phyloP scores from a whole-genome alignment of 768 basidiomycete genomes.

The Cyclocybe cylindracea region DNA sequence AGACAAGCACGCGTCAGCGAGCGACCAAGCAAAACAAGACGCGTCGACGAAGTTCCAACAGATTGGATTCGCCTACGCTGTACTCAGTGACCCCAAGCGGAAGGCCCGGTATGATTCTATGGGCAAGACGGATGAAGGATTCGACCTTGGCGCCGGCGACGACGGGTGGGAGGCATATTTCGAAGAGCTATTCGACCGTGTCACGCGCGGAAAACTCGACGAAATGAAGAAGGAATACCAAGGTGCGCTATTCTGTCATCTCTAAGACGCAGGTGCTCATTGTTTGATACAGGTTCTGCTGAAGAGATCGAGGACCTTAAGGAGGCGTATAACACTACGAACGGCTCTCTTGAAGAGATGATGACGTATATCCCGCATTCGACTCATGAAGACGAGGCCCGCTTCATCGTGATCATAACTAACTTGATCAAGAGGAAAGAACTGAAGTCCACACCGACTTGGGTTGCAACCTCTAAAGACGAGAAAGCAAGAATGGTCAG shows the following conservation, averaged over 20 bases:
- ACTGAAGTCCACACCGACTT: slow-evolving; percentile 55
- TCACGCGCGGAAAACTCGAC: slow-evolving; percentile 84
- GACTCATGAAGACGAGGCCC: slow-evolving; percentile 79
- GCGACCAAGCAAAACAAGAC: slow-evolving; percentile 60
- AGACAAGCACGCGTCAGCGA: slow-evolving; percentile 77
- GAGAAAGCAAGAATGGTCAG: slow-evolving; percentile 76
- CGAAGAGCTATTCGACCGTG: slow-evolving; percentile 82
- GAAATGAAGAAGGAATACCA: slow-evolving; percentile 96
- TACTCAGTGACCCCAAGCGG: slow-evolving; percentile 77
- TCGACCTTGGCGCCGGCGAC: slow-evolving; percentile 69
- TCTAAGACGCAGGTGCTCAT: no score
- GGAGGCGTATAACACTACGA: slow-evolving; percentile 65
- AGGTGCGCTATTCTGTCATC: slow-evolving; percentile 44
- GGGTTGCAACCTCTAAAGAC: slow-evolving; percentile 76
- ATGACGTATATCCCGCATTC: slow-evolving; percentile 88
- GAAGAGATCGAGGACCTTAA: slow-evolving; percentile 86
- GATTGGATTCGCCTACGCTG: slow-evolving; percentile 91
- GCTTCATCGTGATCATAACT: slow-evolving; percentile 74
- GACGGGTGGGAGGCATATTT: slow-evolving; percentile 98
- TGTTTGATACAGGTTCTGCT: slow-evolving; percentile 60
- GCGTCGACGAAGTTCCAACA: slow-evolving; percentile 87
- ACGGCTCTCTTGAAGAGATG: slow-evolving; percentile 79
- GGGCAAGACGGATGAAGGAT: slow-evolving; percentile 82
- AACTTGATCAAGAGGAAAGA: slow-evolving; percentile 62
- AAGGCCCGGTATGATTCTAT: slow-evolving; percentile 81